These are phyloP conservation scores for Syncephalis plumigaleata DNA, from an alignment of 371 early-diverging fungal species.

Conservation along the genomic window DNA sequence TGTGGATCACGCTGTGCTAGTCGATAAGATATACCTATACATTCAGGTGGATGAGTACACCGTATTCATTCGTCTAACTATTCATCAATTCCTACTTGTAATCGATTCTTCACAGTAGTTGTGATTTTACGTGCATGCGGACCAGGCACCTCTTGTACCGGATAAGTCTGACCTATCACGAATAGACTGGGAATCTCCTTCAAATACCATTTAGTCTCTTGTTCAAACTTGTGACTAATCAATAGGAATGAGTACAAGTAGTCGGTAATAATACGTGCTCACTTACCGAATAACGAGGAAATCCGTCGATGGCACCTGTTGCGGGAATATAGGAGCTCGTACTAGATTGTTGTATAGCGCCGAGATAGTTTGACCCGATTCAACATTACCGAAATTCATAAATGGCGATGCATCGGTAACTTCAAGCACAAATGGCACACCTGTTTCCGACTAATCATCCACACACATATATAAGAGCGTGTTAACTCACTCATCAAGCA, in stretches of 20 bases:
- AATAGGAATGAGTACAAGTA: background rate
- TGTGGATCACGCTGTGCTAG: slow-evolving; percentile 63
- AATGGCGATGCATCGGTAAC: slow-evolving; percentile 96
- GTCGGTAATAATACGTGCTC: background rate
- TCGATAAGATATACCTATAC: slow-evolving; percentile 47
- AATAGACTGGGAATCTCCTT: slow-evolving; percentile 75
- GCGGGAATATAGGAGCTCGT: slow-evolving; percentile 91
- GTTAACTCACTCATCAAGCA: background rate
- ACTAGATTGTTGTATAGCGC: slow-evolving; percentile 92
- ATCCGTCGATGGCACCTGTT: slow-evolving; percentile 55
- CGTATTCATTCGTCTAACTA: background rate
- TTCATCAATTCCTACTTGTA: slow-evolving; percentile 46
- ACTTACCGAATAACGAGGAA: slow-evolving; percentile 60
- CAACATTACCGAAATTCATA: slow-evolving; percentile 89
- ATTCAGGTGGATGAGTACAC: slow-evolving; percentile 6
- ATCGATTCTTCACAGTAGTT: slow-evolving; percentile 76
- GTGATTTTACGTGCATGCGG: slow-evolving; percentile 96
- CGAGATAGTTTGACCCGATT: slow-evolving; percentile 76
- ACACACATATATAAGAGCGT: background rate
- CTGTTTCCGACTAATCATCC: slow-evolving; percentile 38
- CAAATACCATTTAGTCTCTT: slow-evolving; percentile 59
- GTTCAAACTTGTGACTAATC: slow-evolving; percentile 37
- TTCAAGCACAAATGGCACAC: slow-evolving; percentile 79
- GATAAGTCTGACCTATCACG: slow-evolving; percentile 96
- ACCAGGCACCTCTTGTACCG: slow-evolving; percentile 89